Percentiles rank a stretch among this genome's conserved stretches.
phyloP scores from a whole-genome alignment of 2,329 filamentous ascomycete species.

The Cryphonectria radicalis region DNA sequence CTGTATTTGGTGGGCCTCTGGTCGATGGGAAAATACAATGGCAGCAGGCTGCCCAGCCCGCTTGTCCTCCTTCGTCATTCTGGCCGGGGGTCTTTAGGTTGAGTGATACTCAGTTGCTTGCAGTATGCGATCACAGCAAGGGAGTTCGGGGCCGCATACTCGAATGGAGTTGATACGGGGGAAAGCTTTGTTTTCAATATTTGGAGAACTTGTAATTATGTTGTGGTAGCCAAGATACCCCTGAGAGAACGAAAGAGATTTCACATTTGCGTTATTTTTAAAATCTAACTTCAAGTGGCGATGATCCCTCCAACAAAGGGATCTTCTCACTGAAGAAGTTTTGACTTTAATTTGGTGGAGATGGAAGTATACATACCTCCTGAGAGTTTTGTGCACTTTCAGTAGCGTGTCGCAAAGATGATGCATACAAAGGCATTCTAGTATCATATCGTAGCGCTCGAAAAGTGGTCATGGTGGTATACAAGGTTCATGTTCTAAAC shows the following conservation, averaged over 20 bases:
- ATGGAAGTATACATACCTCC: too few relatives aligned
- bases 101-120: slow-evolving; percentile 20
- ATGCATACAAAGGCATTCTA: background rate
- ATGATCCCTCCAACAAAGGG: background rate
- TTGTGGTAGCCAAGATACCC: background rate
- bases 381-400: too few relatives aligned
- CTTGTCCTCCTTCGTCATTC: slow-evolving; percentile 16
- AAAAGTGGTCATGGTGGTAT: background rate
- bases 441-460: background rate
- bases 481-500: background rate
- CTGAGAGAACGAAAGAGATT: background rate
- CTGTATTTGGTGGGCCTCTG: slow-evolving; percentile 37
- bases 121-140: slow-evolving; percentile 24
- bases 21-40: slow-evolving; percentile 28
- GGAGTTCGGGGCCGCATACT: slow-evolving; percentile 18
- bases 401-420: background rate
- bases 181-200: background rate
- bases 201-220: background rate
- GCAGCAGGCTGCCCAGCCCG: slow-evolving; percentile 15
- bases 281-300: background rate
- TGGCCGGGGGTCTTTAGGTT: slow-evolving; percentile 27
- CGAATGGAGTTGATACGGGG: background rate
- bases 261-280: background rate
- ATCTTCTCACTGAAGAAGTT: background rate
- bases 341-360: too few relatives aligned